Evolutionary conservation across 805 yeast genomes (phyloP), one percentile per base, ranked within the genome.

Genomic region (Ogataea ganodermae): DNA sequence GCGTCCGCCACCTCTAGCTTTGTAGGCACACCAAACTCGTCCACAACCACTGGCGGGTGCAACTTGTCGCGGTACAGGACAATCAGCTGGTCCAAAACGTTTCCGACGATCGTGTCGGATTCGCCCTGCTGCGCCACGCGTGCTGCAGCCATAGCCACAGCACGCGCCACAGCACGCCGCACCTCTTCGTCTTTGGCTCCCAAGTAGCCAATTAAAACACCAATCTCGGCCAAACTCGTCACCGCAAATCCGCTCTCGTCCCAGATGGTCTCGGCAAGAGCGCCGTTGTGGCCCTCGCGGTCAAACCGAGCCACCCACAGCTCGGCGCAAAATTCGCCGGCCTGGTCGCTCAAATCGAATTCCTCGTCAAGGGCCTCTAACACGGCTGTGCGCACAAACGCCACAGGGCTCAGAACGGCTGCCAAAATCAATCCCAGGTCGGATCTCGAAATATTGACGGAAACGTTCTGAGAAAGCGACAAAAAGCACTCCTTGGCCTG

Each of bases 331-430:
- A 59, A 60, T 53, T 73, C 55, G 30, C 71, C 33, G n/a, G 33
- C 33, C 17, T n/a, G 51, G 2, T 73, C 69, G 2, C 78, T 73
- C 44, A 86, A 70, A 46, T 79, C 83, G 57, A 86, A 87, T 60
- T 94, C 97, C 42, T 89, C 80, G 64, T 92, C 97, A 24, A 92
- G 63, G 7, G 84, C 84, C 63, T 94, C 97, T 52, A 94, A 72
- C 35, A 91, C 79, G 0, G 96, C 78, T 8, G 81, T 75, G 53
- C 96, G 82, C 7, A 89, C 95, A 68, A 86, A 87, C 3, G 72
- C 68, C 50, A 82, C 84, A 0, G 87, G 78, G 0, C 84, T 72
- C 21, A 89, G 68, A 9, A 82, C 60, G 28, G 78, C 79, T 9
- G 73, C 67, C 27, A 90, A 67, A 21, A 90, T 68, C 9, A 86